Evolutionary conservation across 495 filamentous ascomycete species (phyloP), one percentile per base, ranked within the genome.

Genomic region (Neurospora sp.): DNA sequence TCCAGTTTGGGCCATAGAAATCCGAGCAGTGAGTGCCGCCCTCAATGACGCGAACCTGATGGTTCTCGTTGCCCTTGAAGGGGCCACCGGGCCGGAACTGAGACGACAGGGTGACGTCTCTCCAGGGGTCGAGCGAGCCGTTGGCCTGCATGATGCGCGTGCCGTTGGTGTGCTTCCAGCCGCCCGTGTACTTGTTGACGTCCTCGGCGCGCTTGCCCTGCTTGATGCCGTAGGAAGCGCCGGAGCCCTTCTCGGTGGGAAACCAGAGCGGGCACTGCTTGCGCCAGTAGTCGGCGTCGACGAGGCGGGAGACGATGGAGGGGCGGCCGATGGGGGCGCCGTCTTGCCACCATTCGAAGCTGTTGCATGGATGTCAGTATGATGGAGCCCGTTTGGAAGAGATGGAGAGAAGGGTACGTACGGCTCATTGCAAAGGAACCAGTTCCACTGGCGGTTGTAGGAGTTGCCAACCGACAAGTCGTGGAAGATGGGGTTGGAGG

Each of bases 361-460:
- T 42, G 40, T 42, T 41, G 40, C 40, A 6, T 41, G 14, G 14
- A 41, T 41, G 40, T 41, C 40, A 41, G 40, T 16, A 41, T 39
- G 9, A 39, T 39, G 38, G 38, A 9, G 3, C 8, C 38, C 5
- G 35, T 35, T 35, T 37, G 9, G 9, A 9, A 39, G 38, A 39
- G 38, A 39, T 1, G 38, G 38, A 39, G 38, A 39, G 14, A 41
- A 41, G 35, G 35, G 35, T 4, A 41, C 40, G 40, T 41, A 42
- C 40, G 90, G 89, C 80, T 91, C 88, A 77, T 91, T 91, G 83
- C 90, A 91, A 44, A 89, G 80, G 78, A 91, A 83, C 88, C 88
- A 91, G 73, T 83, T 79, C 89, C 89, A 92, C 73, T 91, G 89
- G 16, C 88, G 81, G 79, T 91, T 78, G 61, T 70, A 82, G 59